Evolutionary conservation across 805 yeast species (phyloP), one percentile per base, ranked within the genome.

Genomic region (Yamadazyma laniorum): DNA sequence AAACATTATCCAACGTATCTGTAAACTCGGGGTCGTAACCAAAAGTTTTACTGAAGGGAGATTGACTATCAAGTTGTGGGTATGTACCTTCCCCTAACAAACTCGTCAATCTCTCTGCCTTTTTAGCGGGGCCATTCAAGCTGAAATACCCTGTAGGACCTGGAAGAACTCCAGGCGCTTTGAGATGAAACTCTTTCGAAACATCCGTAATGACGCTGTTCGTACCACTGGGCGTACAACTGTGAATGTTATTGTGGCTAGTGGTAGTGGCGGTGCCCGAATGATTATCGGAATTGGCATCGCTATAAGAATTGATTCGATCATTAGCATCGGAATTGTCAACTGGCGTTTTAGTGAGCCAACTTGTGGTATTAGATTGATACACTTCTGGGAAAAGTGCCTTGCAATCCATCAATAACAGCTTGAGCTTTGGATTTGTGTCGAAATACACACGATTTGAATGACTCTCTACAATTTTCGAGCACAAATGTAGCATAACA

Each of bases 381-480:
- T 35, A 48, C 4, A 51, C 18, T 18, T 53, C 54, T 1, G 63
- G 61, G 35, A 48, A 51, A 25, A 45, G 40, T n/a, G n/a, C 31
- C 27, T 52, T 49, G n/a, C 47, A 43, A 29, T 40, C 28, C 8
- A 43, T 42, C 9, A 58, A 42, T 25, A 53, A 52, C 3, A 44
- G 42, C 19, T 35, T 29, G 11, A 60, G 43, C 12, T 29, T 39
- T 21, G 50, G 50, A 26, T 50, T 51, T 4, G 38, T 34, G 9
- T 42, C 50, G 8, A 52, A 35, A 29, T 56, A 54, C 6, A 31
- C 29, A 17, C 43, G 33, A 27, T 40, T 35, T 2, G 53, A 44
- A 9, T 49, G 43, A 15, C 47, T 37, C 30, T 58, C 61, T 27
- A 58, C 50, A 3, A 58, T 49, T 19, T 49, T 40, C 18, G 58